These are phyloP conservation scores for Fusarium agapanthi DNA, from an alignment of 2,329 filamentous ascomycete species.

Conservation along the genomic window DNA sequence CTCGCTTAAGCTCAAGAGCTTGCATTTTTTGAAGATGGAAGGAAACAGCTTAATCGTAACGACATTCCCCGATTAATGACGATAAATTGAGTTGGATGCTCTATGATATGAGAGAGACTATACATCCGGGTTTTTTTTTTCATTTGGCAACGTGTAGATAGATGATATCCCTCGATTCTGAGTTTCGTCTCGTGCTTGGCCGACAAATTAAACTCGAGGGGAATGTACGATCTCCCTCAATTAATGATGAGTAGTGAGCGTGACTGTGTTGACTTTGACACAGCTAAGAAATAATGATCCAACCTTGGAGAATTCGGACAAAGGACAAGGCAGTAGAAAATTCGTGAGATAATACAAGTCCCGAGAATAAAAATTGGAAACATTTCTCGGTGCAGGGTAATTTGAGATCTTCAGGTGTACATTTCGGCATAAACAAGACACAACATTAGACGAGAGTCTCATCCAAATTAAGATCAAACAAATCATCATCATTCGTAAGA, in stretches of 20 bases:
- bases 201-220: too few relatives aligned
- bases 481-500: neutral
- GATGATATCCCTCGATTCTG: accelerated
- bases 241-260: accelerated
- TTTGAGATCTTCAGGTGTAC: neutral
- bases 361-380: neutral
- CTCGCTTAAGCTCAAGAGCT: neutral
- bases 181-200: too few relatives aligned
- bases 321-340: accelerated
- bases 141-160: accelerated
- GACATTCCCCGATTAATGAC: neutral
- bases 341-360: accelerated
- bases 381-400: neutral
- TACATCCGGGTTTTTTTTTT: accelerated
- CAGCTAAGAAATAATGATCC: accelerated
- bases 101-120: accelerated
- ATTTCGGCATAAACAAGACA: neutral
- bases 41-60: neutral
- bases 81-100: accelerated
- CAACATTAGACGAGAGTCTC: neutral
- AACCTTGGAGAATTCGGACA: accelerated
- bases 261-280: accelerated
- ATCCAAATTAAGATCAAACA: neutral
- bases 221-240: neutral
- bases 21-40: neutral